Percentiles rank a stretch among this genome's conserved stretches.
Evolutionary conservation across 176 grass and related monocot species (phyloP).

Genomic region (Rhynchospora pubera): DNA sequence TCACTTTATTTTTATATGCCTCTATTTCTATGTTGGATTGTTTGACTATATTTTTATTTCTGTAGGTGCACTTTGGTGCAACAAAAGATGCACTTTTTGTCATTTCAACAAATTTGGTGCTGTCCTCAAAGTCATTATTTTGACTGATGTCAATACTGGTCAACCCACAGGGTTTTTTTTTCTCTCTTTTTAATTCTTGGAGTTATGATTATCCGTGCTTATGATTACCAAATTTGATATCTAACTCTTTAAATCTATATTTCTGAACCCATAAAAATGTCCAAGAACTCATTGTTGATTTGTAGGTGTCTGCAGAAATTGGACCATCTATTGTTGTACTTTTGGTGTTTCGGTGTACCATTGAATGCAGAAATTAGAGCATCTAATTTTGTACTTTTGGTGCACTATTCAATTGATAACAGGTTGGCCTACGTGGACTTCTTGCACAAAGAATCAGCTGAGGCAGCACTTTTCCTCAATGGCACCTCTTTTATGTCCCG

Average conservation of each 20-base stretch:
- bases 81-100: conserved; percentile 85
- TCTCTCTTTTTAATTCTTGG: background rate
- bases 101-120: conserved; percentile 96
- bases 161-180: conserved; percentile 76
- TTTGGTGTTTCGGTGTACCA: too few relatives aligned
- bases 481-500: conserved; percentile 97
- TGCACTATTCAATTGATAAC: background rate
- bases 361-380: background rate
- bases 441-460: conserved; percentile 77
- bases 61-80: conserved; percentile 30
- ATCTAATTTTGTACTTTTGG: conserved; percentile 4
- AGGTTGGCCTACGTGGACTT: conserved; percentile 89
- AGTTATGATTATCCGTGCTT: background rate
- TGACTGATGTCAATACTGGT: conserved; percentile 66
- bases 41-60: background rate
- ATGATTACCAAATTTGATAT: background rate
- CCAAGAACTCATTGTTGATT: background rate
- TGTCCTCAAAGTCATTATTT: conserved; percentile 75
- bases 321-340: background rate
- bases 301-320: background rate
- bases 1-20: background rate
- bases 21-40: background rate
- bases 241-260: background rate
- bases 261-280: background rate
- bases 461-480: conserved; percentile 63